These are phyloP conservation scores for Pelargonium nanum DNA, from an alignment of 345 rosid genomes.

Conservation along the genomic window DNA sequence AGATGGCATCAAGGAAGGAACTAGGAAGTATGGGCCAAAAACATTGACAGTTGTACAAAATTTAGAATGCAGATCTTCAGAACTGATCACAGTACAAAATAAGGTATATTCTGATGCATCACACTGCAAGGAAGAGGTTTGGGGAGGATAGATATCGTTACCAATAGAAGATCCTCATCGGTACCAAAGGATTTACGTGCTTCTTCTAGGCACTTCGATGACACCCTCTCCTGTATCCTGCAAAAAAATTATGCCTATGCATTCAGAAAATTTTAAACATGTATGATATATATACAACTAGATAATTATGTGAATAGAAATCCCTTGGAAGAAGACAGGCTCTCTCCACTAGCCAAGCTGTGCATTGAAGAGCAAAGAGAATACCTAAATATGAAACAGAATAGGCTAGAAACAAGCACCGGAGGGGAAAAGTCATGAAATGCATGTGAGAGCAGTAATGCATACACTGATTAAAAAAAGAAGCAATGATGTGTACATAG, in stretches of 20 bases:
- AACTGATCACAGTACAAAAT: background rate
- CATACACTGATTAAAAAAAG: too few species aligned
- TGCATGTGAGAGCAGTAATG: too few species aligned
- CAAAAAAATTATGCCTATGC: conserved; percentile 1
- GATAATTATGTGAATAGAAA: background rate
- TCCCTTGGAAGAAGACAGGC: background rate
- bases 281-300: background rate
- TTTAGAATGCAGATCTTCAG: background rate
- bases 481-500: background rate
- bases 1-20: background rate
- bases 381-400: background rate
- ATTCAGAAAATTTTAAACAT: too few species aligned
- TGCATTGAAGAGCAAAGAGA: background rate
- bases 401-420: background rate
- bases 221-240: conserved; percentile 50
- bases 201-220: conserved; percentile 63
- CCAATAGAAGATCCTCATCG: conserved; percentile 82
- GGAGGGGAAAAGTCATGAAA: background rate
- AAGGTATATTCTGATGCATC: background rate
- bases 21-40: background rate
- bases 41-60: background rate
- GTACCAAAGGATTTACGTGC: conserved; percentile 72
- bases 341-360: background rate
- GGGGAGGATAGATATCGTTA: conserved; percentile 17
- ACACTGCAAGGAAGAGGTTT: background rate